Percentiles rank a stretch among this genome's conserved stretches.
These are phyloP conservation scores for Xylariaceae sp. DNA, from an alignment of 2,329 filamentous ascomycete species.

Conservation along the genomic window DNA sequence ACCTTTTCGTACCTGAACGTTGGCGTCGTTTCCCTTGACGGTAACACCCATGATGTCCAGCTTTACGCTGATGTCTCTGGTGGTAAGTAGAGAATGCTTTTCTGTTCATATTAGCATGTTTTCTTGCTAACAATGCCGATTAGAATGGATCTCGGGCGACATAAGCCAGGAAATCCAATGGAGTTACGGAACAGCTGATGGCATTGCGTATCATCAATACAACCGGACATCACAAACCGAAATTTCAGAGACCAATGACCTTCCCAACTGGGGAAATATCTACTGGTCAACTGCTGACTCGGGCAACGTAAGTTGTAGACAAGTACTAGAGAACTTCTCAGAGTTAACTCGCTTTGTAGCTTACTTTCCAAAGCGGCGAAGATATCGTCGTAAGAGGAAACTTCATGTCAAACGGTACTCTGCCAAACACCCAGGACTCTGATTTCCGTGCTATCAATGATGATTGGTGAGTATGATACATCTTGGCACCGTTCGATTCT, in stretches of 20 bases:
- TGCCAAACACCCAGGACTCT: conserved; percentile 62
- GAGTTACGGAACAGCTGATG: conserved; percentile 50
- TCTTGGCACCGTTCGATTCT: conserved; percentile 1
- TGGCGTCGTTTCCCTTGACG: conserved; percentile 59
- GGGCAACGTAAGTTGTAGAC: conserved; percentile 36
- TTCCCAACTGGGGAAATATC: conserved; percentile 77
- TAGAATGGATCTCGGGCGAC: conserved; percentile 71
- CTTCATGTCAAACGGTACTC: conserved; percentile 60
- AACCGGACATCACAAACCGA: conserved; percentile 56
- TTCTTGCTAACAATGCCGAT: conserved; percentile 7
- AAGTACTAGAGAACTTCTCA: neutral
- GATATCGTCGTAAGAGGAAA: conserved; percentile 61
- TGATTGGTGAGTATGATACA: conserved; percentile 39
- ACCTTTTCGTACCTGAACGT: conserved; percentile 68
- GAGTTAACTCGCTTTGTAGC: conserved; percentile 35
- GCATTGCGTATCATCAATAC: conserved; percentile 62
- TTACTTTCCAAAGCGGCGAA: conserved; percentile 67
- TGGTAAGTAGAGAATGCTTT: conserved; percentile 42
- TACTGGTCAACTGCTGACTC: conserved; percentile 61
- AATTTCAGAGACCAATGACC: conserved; percentile 65
- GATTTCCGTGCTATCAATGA: conserved; percentile 65
- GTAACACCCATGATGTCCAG: conserved; percentile 58
- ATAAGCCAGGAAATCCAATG: conserved; percentile 53
- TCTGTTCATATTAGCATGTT: conserved; percentile 6
- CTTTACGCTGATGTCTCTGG: conserved; percentile 70